Percentiles rank a stretch among this genome's conserved stretches.
phyloP scores from a whole-genome alignment of 345 rosid genomes.

The Salix udensis region DNA sequence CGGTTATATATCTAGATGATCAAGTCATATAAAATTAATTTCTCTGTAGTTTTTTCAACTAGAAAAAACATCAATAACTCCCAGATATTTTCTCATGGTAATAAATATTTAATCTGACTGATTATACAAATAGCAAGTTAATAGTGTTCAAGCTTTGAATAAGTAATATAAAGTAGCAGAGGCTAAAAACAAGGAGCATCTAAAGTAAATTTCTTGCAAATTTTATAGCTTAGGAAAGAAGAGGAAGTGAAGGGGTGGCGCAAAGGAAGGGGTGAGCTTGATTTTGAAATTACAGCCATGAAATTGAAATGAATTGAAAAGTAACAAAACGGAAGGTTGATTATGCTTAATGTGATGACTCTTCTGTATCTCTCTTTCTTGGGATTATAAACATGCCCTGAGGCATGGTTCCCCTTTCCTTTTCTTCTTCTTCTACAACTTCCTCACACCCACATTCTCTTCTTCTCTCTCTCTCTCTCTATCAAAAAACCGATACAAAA shows the following conservation, averaged over 20 bases:
- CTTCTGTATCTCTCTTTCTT: background rate
- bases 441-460: background rate
- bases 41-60: too few species aligned
- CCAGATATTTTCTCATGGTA: too few species aligned
- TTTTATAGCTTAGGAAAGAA: background rate
- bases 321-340: background rate
- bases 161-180: background rate
- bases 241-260: background rate
- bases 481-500: background rate
- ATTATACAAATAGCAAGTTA: too few species aligned
- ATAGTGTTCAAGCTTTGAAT: too few species aligned
- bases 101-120: too few species aligned
- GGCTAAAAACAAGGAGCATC: background rate
- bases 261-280: too few species aligned
- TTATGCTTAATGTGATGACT: background rate
- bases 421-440: background rate
- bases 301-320: background rate
- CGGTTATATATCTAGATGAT: too few species aligned
- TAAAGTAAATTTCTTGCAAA: too few species aligned
- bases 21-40: too few species aligned
- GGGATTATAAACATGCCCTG: conserved; percentile 19
- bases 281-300: background rate
- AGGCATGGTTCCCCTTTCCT: background rate
- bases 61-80: too few species aligned
- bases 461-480: background rate